These are phyloP conservation scores for Platanthera zijinensis DNA, from an alignment of 106 monocot genomes.

Conservation along the genomic window DNA sequence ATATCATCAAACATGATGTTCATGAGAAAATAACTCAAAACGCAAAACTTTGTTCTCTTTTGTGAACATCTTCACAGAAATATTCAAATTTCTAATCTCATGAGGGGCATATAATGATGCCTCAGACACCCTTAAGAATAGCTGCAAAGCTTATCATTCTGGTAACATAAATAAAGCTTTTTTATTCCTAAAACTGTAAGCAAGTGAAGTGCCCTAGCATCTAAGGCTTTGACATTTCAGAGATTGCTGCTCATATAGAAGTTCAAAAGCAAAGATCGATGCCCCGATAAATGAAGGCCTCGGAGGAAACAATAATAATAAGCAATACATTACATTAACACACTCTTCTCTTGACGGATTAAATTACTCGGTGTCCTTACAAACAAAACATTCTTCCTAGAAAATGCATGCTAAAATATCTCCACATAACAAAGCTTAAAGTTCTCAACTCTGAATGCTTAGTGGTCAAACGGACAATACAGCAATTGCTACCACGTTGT, in stretches of 20 bases:
- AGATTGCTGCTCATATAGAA: background rate
- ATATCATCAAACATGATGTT: too few species aligned
- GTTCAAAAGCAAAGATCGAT: background rate
- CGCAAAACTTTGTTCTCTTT: too few species aligned
- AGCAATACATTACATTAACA: conserved; percentile 10
- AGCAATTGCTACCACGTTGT: conserved; percentile 17
- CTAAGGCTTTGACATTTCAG: too few species aligned
- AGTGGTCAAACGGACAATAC: background rate
- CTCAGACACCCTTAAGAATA: too few species aligned
- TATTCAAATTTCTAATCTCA: too few species aligned
- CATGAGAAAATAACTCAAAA: too few species aligned
- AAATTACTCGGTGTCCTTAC: conserved; percentile 1
- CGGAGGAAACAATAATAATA: background rate
- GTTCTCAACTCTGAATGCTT: conserved; percentile 1
- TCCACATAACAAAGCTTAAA: background rate
- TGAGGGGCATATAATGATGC: too few species aligned
- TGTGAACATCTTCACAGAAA: too few species aligned
- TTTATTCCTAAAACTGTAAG: too few species aligned
- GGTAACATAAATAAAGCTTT: too few species aligned
- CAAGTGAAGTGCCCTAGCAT: too few species aligned
- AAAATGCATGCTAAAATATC: background rate
- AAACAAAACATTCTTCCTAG: background rate
- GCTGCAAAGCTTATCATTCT: too few species aligned
- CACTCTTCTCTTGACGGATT: background rate
- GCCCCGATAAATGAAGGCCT: background rate